Base-by-base conservation (phyloP, 305 asterid species). In the Solanum chacoense region DNA sequence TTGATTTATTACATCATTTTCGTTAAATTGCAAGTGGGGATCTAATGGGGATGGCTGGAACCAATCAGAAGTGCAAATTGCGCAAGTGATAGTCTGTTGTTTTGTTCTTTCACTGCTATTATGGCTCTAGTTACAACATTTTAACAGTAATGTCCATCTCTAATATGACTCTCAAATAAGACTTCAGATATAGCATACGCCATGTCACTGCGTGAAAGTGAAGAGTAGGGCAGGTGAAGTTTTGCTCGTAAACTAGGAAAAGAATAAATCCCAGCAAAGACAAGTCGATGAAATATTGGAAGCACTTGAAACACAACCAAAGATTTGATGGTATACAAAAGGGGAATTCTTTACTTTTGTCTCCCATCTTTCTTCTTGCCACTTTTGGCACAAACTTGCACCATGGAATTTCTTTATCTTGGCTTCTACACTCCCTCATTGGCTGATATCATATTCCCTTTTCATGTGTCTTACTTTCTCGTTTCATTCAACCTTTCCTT, bases 321-420 rank as follows among this genome's bases (percentile, higher is more conserved):
- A 35, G 40, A 37, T 76, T 59, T 75, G 76, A 77, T 76, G 65
- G 18, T 34, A 45, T 22, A 73, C 55, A 12, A 6, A 14, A 35
- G 12, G 34, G 67, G 92, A 92, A 91, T 94, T 93, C 94, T 92
- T 92, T 94, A 90, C 96, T 94, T 93, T 75, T 79, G 88, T 88
- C 89, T 83, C 81, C 81, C 73, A 88, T 89, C 89, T 89, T 26
- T 63, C 87, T 31, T 84, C 3, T 50, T 83, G 73, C 42, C 87
- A 50, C 40, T n/a, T 26, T 86, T 80, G 14, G 73, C 83, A 94
- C 59, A 87, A 91, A 91, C 89, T 89, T 87, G 87, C 90, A 88
- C 92, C 94, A 92, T 91, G 90, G 95, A 95, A 95, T 94, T 93
- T 94, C 91, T 94, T 85, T 92, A 89, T 90, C 88, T 89, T 91